A percentile compares a stretch with the other conserved stretches of the same genome.
Evolutionary conservation across 768 basidiomycete species (phyloP).

Genomic region (Agaricus subrufescens): DNA sequence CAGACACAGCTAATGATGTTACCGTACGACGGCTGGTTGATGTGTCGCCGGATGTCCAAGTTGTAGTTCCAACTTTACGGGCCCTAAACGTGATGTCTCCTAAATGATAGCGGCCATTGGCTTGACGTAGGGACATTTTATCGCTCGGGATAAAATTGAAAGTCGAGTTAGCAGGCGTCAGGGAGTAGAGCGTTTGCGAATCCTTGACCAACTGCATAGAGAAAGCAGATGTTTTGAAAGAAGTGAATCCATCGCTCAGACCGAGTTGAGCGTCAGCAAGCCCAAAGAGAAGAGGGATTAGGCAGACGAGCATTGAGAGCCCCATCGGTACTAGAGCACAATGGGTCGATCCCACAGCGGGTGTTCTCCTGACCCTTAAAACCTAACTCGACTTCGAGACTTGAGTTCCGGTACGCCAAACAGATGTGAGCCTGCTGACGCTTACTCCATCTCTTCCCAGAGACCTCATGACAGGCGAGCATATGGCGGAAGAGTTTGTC

Average conservation of each 20-base stretch:
- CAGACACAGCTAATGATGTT: constrained; percentile 31
- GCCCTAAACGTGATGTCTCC: constrained; percentile 53
- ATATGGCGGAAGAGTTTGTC: neutral
- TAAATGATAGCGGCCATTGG: constrained; percentile 48
- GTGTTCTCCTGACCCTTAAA: neutral
- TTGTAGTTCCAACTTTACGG: constrained; percentile 36
- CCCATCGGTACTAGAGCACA: constrained; percentile 1
- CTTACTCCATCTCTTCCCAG: neutral
- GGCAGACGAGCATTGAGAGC: neutral
- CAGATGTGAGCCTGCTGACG: constrained; percentile 2
- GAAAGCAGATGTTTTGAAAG: constrained; percentile 42
- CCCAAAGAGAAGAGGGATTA: neutral
- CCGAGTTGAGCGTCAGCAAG: constrained; percentile 25
- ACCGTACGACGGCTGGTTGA: constrained; percentile 36
- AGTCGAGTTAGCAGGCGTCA: constrained; percentile 31
- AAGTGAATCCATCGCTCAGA: constrained; percentile 40
- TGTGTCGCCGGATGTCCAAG: constrained; percentile 44
- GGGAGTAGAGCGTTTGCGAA: constrained; percentile 52
- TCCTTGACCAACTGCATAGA: constrained; percentile 46
- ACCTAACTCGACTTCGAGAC: neutral
- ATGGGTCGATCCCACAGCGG: neutral
- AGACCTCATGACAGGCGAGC: constrained; percentile 6
- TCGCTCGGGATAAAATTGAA: constrained; percentile 53
- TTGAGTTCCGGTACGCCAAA: neutral
- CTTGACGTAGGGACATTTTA: constrained; percentile 41